Base-by-base conservation (phyloP, 768 basidiomycete genomes). In the Solioccasus polychromus region DNA sequence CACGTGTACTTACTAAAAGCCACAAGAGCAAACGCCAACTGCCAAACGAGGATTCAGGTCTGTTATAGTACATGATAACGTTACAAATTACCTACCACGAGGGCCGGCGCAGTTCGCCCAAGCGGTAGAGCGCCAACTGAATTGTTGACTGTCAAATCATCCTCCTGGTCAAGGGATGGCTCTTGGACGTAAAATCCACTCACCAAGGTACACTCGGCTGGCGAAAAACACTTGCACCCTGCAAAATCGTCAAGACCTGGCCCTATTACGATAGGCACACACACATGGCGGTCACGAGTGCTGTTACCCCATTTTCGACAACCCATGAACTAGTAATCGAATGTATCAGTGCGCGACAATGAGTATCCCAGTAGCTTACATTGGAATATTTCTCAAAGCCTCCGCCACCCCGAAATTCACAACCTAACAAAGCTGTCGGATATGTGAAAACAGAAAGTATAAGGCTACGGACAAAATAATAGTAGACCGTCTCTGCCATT, bases 401-500 rank as follows among this genome's bases (percentile, higher is more conserved):
- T 47, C 42, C 14, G 17, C 35, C 5, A 44, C 38, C 34, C 52
- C 52, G 11, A 53, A 53, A 47, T 53, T 53, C 26, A 47, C 6
- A 28, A 53, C 22, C 52, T 53, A 18, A 23, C 17, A 35, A 18
- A 25, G 20, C 8, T 11, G 35, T 41, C 31, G 8, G 40, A 5
- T 17, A 22, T n/a, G 28, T 29, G 18, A 32, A 5, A 6, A 29
- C 15, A 28, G n/a, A 17, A n/a, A 19, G n/a, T 30, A 20, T 17
- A 9, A 12, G 17, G 23, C n/a, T 17, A 51, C 54, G 35, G 17
- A 55, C 54, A 24, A 55, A 55, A 42, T 55, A 55, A 20, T 51
- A 36, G 28, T 51, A 55, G n/a, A 55, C 51, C 2, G 54, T 55
- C 24, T 44, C 23, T 3, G 48, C 54, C 42, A 55, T 55, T 20